Percentiles rank a stretch among this genome's conserved stretches.
Conservation (phyloP, 495 filamentous ascomycete genomes). For the Podospora conica region DNA sequence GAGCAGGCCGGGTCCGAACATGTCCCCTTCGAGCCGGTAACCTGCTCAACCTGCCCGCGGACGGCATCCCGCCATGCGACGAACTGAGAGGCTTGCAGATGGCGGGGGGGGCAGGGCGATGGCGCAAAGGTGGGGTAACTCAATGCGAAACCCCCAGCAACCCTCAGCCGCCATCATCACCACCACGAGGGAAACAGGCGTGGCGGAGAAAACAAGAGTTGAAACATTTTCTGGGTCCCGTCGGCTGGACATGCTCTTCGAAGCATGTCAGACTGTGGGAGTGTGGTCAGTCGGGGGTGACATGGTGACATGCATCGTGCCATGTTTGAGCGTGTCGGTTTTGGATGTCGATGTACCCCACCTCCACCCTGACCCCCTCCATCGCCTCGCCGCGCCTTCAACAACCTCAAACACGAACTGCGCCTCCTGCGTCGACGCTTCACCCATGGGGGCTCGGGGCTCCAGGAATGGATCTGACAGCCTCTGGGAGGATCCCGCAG, state of each 20-base stretch:
- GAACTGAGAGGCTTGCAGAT: too few species aligned
- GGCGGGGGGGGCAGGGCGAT: not conserved
- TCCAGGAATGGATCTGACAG: not conserved
- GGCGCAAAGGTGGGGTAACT: not conserved
- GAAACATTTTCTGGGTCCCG: not conserved
- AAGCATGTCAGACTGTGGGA: too few species aligned
- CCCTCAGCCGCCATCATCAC: not conserved
- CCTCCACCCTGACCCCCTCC: not conserved
- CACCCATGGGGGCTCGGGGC: not conserved
- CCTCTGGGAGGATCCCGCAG: not conserved
- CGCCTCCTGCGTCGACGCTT: constrained; percentile 11
- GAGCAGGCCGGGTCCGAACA: not conserved
- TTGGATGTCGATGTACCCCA: not conserved
- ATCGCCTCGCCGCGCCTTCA: constrained; percentile 10
- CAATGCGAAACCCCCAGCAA: not conserved
- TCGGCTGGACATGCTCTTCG: not conserved
- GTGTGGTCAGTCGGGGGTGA: not conserved
- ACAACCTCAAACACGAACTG: constrained; percentile 19
- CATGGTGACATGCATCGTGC: not conserved
- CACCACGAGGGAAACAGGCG: not conserved
- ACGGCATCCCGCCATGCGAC: not conserved
- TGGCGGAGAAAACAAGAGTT: not conserved
- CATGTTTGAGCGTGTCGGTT: constrained; percentile 2
- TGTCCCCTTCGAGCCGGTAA: not conserved
- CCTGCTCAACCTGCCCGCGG: not conserved